Percentiles rank a stretch among this genome's conserved stretches.
Evolutionary conservation across 2,329 filamentous ascomycete genomes (phyloP).

Genomic region (Exophiala viscosa): DNA sequence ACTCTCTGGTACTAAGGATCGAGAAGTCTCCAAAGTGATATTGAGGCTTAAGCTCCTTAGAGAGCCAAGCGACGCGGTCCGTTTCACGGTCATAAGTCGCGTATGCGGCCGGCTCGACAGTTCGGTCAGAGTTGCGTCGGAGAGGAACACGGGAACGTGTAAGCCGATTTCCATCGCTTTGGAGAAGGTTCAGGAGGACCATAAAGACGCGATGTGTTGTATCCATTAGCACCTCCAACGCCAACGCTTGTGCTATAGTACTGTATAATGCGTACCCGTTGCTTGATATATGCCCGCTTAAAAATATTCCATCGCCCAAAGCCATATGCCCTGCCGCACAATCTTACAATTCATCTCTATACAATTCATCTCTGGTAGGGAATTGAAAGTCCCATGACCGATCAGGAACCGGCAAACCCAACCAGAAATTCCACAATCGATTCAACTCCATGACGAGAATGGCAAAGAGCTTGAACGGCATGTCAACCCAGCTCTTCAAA

Average conservation of each 20-base stretch:
- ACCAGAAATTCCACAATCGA: constrained; percentile 59
- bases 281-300: not conserved
- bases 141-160: too few species aligned
- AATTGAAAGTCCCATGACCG: constrained; percentile 53
- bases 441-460: constrained; percentile 53
- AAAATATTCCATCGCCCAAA: not conserved
- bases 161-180: too few species aligned
- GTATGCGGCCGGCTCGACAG: too few species aligned
- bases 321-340: not conserved
- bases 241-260: constrained; percentile 19
- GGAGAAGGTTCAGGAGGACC: too few species aligned
- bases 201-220: not conserved
- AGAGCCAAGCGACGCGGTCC: too few species aligned
- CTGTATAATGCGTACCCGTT: not conserved
- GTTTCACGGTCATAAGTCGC: too few species aligned
- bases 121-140: too few species aligned
- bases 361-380: constrained; percentile 46
- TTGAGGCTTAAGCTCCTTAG: too few species aligned
- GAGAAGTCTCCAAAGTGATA: too few species aligned
- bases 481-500: constrained; percentile 63
- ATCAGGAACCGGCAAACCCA: constrained; percentile 58
- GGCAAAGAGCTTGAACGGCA: constrained; percentile 64
- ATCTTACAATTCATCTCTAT: not conserved
- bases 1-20: too few species aligned
- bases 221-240: not conserved